These are phyloP conservation scores for Extremus antarcticus DNA, from an alignment of 495 filamentous ascomycete species.

Conservation along the genomic window DNA sequence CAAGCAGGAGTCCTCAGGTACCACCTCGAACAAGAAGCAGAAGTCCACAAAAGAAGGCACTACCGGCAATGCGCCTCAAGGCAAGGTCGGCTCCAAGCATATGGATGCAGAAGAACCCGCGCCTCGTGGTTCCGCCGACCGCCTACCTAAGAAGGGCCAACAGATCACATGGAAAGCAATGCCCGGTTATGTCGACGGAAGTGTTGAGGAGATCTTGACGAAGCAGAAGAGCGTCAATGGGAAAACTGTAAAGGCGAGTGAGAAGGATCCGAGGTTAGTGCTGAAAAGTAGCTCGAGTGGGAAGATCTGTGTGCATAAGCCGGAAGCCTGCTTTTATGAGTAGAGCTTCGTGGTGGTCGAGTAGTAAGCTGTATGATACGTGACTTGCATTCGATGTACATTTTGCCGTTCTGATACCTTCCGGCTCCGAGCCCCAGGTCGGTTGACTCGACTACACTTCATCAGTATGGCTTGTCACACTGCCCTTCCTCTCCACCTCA, in stretches of 20 bases:
- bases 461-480: slow-evolving; percentile 17
- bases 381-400: no score
- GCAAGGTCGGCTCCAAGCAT: slow-evolving; percentile 22
- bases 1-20: background rate
- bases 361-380: no score
- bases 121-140: slow-evolving; percentile 23
- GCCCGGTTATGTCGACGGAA: slow-evolving; percentile 28
- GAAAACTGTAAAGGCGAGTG: slow-evolving; percentile 26
- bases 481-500: slow-evolving; percentile 36
- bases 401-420: no score
- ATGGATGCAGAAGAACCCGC: slow-evolving; percentile 19
- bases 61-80: slow-evolving; percentile 7
- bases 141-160: slow-evolving; percentile 28
- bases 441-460: background rate
- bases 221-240: slow-evolving; percentile 26
- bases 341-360: no score
- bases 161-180: slow-evolving; percentile 26
- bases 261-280: slow-evolving; percentile 28
- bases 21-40: slow-evolving; percentile 21
- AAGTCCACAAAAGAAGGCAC: slow-evolving; percentile 16
- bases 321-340: slow-evolving; percentile 31
- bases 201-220: slow-evolving; percentile 25
- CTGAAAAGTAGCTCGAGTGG: slow-evolving; percentile 25
- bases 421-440: no score
- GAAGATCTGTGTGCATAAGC: slow-evolving; percentile 29